Evolutionary conservation across 495 filamentous ascomycete species (phyloP).

Genomic region (Parathielavia appendiculata): DNA sequence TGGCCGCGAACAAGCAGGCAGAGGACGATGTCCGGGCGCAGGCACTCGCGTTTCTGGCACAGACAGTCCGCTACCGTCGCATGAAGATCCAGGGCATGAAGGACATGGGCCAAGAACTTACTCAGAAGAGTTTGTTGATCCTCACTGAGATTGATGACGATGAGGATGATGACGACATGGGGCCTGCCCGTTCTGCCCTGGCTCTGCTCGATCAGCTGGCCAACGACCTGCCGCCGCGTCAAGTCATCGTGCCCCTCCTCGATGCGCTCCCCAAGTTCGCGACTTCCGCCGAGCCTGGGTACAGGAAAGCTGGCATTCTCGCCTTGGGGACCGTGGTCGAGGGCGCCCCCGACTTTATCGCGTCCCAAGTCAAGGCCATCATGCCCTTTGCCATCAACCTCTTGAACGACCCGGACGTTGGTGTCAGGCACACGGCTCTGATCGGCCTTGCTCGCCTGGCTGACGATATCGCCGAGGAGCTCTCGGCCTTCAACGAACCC

Average conservation of each 20-base stretch:
- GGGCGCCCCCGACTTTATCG: slow-evolving; percentile 93
- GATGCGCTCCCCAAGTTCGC: slow-evolving; percentile 78
- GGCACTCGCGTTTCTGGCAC: slow-evolving; percentile 88
- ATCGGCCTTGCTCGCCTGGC: slow-evolving; percentile 82
- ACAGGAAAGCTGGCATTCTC: slow-evolving; percentile 83
- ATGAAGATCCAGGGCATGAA: slow-evolving; percentile 86
- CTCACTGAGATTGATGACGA: slow-evolving; percentile 78
- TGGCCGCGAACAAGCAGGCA: slow-evolving; percentile 65
- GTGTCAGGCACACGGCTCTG: slow-evolving; percentile 80
- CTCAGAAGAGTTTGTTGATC: slow-evolving; percentile 76
- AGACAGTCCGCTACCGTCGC: slow-evolving; percentile 83
- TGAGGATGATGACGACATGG: slow-evolving; percentile 89
- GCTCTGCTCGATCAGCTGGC: slow-evolving; percentile 84
- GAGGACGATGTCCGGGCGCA: slow-evolving; percentile 84
- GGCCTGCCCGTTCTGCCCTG: slow-evolving; percentile 81
- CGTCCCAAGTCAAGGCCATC: slow-evolving; percentile 78
- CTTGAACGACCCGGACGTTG: slow-evolving; percentile 71
- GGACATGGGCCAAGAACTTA: slow-evolving; percentile 75
- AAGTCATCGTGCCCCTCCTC: slow-evolving; percentile 89
- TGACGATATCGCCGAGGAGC: slow-evolving; percentile 86
- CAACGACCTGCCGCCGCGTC: slow-evolving; percentile 79
- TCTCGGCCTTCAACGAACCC: slow-evolving; percentile 72
- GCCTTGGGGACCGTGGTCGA: slow-evolving; percentile 92
- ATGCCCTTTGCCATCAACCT: slow-evolving; percentile 82
- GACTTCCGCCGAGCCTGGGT: slow-evolving; percentile 62